A percentile compares a stretch with the other conserved stretches of the same genome.
phyloP scores from a whole-genome alignment of 768 basidiomycete genomes.

The Trichaptum fuscoviolaceum region DNA sequence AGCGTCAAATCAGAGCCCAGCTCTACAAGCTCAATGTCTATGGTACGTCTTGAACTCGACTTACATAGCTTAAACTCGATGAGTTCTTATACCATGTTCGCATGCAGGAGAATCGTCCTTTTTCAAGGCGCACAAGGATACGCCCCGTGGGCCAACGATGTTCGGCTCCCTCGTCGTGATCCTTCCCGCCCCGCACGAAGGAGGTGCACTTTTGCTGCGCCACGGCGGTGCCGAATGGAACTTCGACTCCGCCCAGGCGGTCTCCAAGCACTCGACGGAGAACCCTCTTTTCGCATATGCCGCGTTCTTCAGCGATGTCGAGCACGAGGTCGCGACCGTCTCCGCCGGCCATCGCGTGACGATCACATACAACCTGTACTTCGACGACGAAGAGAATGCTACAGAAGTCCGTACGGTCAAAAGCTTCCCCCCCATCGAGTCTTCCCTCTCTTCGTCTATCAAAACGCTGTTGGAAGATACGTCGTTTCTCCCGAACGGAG shows the following conservation, averaged over 20 bases:
- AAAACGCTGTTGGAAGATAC: slow-evolving; percentile 22
- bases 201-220: slow-evolving; percentile 37
- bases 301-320: slow-evolving; percentile 35
- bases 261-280: slow-evolving; percentile 9
- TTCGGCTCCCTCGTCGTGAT: slow-evolving; percentile 49
- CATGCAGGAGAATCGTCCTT: slow-evolving; percentile 36
- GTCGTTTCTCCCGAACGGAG: slow-evolving; percentile 26
- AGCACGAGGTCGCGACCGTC: slow-evolving; percentile 34
- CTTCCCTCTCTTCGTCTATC: slow-evolving; percentile 12
- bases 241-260: slow-evolving; percentile 31
- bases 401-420: background rate
- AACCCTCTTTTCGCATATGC: slow-evolving; percentile 16
- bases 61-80: background rate
- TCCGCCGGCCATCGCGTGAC: slow-evolving; percentile 35
- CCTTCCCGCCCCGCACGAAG: slow-evolving; percentile 42
- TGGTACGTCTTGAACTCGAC: slow-evolving; percentile 2
- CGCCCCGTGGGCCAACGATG: slow-evolving; percentile 37
- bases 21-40: slow-evolving; percentile 16
- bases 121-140: slow-evolving; percentile 48
- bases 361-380: slow-evolving; percentile 38
- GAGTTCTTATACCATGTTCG: background rate
- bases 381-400: slow-evolving; percentile 11
- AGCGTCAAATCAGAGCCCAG: slow-evolving; percentile 4
- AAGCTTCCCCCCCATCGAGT: background rate
- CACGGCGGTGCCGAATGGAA: slow-evolving; percentile 28